Conservation (phyloP, 192 early-diverging fungal species). For the Backusella parvicylindrica region DNA sequence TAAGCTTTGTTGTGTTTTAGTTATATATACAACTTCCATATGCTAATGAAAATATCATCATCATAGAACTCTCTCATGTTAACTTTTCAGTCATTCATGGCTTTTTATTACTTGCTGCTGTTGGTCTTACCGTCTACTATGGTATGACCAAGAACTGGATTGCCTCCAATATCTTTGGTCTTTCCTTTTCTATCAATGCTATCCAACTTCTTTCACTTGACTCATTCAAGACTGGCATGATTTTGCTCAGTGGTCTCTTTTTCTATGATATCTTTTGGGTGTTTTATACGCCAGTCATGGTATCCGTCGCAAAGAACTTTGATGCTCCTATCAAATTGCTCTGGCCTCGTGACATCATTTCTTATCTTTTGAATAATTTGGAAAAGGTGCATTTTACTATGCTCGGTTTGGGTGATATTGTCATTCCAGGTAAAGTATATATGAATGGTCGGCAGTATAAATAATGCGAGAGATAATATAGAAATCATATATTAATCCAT, state of each 20-base stretch:
- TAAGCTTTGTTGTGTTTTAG: conserved; percentile 30
- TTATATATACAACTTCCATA: no score
- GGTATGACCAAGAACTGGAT: conserved; percentile 90
- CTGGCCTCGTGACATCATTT: conserved; percentile 72
- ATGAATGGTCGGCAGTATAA: not conserved
- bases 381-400: conserved; percentile 70
- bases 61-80: conserved; percentile 46
- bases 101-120: conserved; percentile 49
- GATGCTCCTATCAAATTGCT: conserved; percentile 97
- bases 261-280: conserved; percentile 99
- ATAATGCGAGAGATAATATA: no score
- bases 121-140: conserved; percentile 68
- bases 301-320: conserved; percentile 92
- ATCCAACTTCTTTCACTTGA: conserved; percentile 87
- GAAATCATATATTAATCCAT: no score
- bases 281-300: conserved; percentile 98
- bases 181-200: conserved; percentile 83
- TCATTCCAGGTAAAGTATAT: conserved; percentile 72
- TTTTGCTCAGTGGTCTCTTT: conserved; percentile 87
- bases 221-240: conserved; percentile 95
- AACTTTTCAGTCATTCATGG: conserved; percentile 71
- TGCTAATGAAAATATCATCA: no score
- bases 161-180: conserved; percentile 82
- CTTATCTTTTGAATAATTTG: conserved; percentile 42
- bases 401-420: conserved; percentile 96